Evolutionary conservation across 768 basidiomycete species (phyloP).

Genomic region (Panaeolus papilionaceus): DNA sequence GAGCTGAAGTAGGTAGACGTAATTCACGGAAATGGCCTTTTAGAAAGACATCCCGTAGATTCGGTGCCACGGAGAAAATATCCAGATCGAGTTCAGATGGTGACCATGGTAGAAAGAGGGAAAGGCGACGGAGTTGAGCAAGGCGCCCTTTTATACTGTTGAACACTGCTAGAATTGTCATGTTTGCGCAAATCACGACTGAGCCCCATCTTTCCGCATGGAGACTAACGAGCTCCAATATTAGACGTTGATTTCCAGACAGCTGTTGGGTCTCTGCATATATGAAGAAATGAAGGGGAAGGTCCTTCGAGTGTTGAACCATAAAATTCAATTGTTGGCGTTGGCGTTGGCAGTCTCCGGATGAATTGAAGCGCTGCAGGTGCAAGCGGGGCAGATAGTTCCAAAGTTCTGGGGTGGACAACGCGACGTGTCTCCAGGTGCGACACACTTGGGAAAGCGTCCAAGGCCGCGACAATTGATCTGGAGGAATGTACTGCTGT

Average conservation of each 20-base stretch:
- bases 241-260: not conserved
- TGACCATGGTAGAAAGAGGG: constrained; percentile 1
- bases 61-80: constrained; percentile 13
- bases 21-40: not conserved
- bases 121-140: constrained; percentile 3
- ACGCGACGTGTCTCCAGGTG: constrained; percentile 16
- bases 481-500: not conserved
- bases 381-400: constrained; percentile 1
- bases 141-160: constrained; percentile 11
- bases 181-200: not conserved
- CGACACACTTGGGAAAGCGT: constrained; percentile 17
- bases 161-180: not conserved
- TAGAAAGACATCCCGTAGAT: not conserved
- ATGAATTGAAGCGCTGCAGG: not conserved
- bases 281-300: constrained; percentile 15
- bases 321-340: constrained; percentile 3
- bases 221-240: not conserved
- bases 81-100: not conserved
- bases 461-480: not conserved
- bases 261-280: not conserved
- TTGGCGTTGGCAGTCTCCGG: constrained; percentile 10
- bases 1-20: not conserved
- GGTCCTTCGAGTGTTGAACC: constrained; percentile 9
- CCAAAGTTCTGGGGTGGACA: constrained; percentile 19
- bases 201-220: constrained; percentile 17